Percentiles rank a stretch among this genome's conserved stretches.
phyloP scores from a whole-genome alignment of 805 yeast species.

The Tetrapisispora fleetii region DNA sequence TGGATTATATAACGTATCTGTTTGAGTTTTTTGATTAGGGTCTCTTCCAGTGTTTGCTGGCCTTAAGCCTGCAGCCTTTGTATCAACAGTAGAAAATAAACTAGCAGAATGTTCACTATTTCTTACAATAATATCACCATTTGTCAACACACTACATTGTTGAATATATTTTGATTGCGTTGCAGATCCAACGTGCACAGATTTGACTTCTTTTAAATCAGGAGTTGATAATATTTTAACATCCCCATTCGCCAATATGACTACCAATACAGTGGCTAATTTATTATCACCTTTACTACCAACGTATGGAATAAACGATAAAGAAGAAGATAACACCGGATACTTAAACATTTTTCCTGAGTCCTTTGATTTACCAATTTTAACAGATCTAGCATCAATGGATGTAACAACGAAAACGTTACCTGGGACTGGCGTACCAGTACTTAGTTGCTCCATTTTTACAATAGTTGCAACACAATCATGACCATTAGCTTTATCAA shows the following conservation, averaged over 20 bases:
- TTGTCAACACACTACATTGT: conserved; percentile 39
- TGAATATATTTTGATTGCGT: conserved; percentile 33
- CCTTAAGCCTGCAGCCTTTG: conserved; percentile 32
- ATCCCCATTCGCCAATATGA: conserved; percentile 38
- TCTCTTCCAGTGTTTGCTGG: conserved; percentile 30
- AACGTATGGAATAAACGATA: conserved; percentile 33
- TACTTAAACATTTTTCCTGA: conserved; percentile 52
- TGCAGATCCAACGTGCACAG: conserved; percentile 36
- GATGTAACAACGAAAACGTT: conserved; percentile 45
- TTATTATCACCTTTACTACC: conserved; percentile 17
- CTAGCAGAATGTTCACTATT: conserved; percentile 45
- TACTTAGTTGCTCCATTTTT: conserved; percentile 46
- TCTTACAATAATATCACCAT: conserved; percentile 52
- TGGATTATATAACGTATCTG: conserved; percentile 60
- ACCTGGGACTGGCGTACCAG: conserved; percentile 56
- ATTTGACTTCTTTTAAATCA: conserved; percentile 48
- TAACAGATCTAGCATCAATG: conserved; percentile 52
- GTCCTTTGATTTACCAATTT: conserved; percentile 50
- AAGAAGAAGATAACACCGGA: conserved; percentile 38
- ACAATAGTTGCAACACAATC: conserved; percentile 56
- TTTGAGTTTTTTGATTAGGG: background rate
- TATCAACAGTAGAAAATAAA: conserved; percentile 39
- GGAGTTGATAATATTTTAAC: conserved; percentile 46
- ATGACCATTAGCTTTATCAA: conserved; percentile 49
- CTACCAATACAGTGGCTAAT: conserved; percentile 38